Evolutionary conservation across 306 rosid species (phyloP), one percentile per base, ranked within the genome.

Genomic region (Lotus japonicus): DNA sequence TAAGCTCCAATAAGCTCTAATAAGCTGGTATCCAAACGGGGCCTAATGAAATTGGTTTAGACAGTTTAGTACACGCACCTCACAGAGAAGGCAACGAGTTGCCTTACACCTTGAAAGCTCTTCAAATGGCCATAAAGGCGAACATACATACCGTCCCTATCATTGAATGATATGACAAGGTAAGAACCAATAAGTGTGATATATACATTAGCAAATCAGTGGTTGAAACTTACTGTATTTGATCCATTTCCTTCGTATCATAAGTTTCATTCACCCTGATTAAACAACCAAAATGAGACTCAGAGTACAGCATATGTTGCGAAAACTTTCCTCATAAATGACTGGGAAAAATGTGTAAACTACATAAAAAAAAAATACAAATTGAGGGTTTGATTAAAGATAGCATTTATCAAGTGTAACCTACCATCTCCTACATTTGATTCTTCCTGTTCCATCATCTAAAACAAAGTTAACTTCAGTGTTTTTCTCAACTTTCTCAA

Each of bases 401-500:
- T 7, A 23, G 18, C 36, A 62, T 15, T 43, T 16, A 39, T 8
- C 12, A 60, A 21, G 39, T 14, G 49, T 13, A 5, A 1, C 44
- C 9, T 86, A 91, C 96, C 97, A 91, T 91, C 97, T 91, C 76
- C 82, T 78, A 61, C 96, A 86, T 50, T 66, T 81, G 36, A 91
- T 83, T 43, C 84, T 80, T 44, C 97, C 97, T 2, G 96, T 91
- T 74, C 97, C 97, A 58, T 91, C 97, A 21, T 91, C 96, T 1
- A 88, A 57, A 11, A 26, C 36, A 58, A 91, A 80, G 53, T 61
- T 72, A 54, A 91, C 80, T 54, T 85, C 96, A 9, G 91, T 91
- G 48, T 74, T 78, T 78, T 92, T 78, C 77, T 81, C 97, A 44
- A 50, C 67, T 82, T 84, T 91, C 66, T 88, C 92, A 33, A 63